Evolutionary conservation across 1,139 yeast genomes (phyloP).

Genomic region (Protomyces lactucae-debilis): DNA sequence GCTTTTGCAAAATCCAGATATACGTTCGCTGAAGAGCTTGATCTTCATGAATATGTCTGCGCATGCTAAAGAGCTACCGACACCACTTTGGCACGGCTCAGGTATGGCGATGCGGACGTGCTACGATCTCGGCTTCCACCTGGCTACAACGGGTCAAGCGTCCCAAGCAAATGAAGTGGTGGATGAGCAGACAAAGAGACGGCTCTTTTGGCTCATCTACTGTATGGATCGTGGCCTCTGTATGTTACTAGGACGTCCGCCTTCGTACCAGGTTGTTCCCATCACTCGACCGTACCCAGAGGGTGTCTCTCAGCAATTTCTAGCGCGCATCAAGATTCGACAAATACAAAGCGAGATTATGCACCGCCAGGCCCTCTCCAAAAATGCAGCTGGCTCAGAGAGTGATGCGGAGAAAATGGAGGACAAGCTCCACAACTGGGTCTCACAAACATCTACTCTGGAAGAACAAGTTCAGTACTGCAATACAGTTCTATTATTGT

Average conservation of each 20-base stretch:
- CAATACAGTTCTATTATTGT: slow-evolving; percentile 5
- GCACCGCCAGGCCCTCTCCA: not conserved
- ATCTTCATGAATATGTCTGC: slow-evolving; percentile 2
- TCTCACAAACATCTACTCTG: not conserved
- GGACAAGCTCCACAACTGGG: not conserved
- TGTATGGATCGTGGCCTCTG: slow-evolving; percentile 17
- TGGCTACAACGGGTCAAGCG: not conserved
- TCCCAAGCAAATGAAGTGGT: not conserved
- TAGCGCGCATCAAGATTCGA: slow-evolving; percentile 15
- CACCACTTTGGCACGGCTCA: slow-evolving; percentile 11
- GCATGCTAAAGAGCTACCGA: slow-evolving; percentile 10
- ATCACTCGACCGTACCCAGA: slow-evolving; percentile 13
- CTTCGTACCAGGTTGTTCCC: not conserved
- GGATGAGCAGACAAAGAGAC: not conserved
- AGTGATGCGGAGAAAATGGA: not conserved
- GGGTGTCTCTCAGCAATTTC: not conserved
- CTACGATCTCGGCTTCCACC: slow-evolving; percentile 11
- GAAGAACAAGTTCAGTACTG: slow-evolving; percentile 19
- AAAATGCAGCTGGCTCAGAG: not conserved
- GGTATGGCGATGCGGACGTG: slow-evolving; percentile 13
- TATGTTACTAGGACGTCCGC: slow-evolving; percentile 8
- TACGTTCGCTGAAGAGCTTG: slow-evolving; percentile 1
- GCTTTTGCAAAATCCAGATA: not conserved
- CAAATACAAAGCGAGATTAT: slow-evolving; percentile 11
- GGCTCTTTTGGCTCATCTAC: slow-evolving; percentile 18